Conservation (phyloP, 2,329 filamentous ascomycete genomes). For the Hypoxylon sp. region DNA sequence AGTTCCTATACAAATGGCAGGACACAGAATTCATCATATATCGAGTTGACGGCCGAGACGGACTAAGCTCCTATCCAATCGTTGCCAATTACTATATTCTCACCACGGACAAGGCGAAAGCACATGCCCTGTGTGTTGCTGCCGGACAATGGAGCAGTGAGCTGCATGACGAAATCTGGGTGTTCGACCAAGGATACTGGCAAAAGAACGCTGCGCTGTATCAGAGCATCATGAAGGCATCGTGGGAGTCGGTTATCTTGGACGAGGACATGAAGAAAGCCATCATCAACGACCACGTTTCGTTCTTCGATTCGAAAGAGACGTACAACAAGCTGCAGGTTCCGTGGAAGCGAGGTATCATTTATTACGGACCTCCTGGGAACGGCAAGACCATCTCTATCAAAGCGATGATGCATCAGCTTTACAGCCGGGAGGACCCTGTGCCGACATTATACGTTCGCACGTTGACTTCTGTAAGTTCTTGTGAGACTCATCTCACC, state of each 20-base stretch:
- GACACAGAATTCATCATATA: conserved; percentile 55
- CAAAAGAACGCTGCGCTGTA: conserved; percentile 69
- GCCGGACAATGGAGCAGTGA: conserved; percentile 63
- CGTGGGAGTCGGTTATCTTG: conserved; percentile 73
- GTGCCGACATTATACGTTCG: conserved; percentile 71
- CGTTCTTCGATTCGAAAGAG: conserved; percentile 68
- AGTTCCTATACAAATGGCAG: conserved; percentile 55
- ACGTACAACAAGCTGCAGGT: conserved; percentile 69
- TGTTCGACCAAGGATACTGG: conserved; percentile 72
- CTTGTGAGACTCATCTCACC: not conserved
- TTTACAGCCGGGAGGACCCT: conserved; percentile 61
- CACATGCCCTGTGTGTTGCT: conserved; percentile 63
- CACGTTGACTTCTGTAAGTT: conserved; percentile 50
- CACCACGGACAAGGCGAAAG: conserved; percentile 43
- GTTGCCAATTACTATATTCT: conserved; percentile 53
- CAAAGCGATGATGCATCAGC: conserved; percentile 73
- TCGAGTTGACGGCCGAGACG: conserved; percentile 53
- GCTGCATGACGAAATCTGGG: conserved; percentile 70
- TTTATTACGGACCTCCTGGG: conserved; percentile 70
- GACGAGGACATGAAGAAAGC: conserved; percentile 70
- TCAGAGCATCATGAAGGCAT: conserved; percentile 61
- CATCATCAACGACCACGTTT: conserved; percentile 69
- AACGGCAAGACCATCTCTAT: conserved; percentile 77
- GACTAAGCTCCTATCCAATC: conserved; percentile 43
- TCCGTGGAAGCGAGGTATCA: conserved; percentile 76